phyloP scores from a whole-genome alignment of 768 basidiomycete genomes.

The Tricholoma hemisulphureum region DNA sequence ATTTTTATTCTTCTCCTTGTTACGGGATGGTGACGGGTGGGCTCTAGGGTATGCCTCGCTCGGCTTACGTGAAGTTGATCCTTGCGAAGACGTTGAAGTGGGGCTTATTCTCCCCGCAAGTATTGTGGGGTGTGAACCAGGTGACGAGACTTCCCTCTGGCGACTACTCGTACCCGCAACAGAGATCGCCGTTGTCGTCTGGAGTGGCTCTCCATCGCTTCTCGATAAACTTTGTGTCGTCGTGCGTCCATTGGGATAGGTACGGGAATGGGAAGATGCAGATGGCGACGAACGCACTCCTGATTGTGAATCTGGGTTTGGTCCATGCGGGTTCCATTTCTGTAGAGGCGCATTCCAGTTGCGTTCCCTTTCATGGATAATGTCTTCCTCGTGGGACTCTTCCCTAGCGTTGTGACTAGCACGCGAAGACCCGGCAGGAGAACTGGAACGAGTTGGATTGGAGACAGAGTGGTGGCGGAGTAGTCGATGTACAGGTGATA shows the following conservation, averaged over 20 bases:
- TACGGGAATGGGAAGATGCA: conserved; percentile 5
- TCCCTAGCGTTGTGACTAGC: conserved; percentile 29
- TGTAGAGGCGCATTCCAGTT: conserved; percentile 73
- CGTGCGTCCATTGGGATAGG: conserved; percentile 10
- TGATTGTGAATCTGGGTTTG: conserved; percentile 10
- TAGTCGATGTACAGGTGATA: conserved; percentile 16
- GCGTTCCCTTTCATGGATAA: conserved; percentile 49
- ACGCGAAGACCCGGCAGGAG: conserved; percentile 38
- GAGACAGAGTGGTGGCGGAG: conserved; percentile 32
- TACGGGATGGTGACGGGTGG: neutral
- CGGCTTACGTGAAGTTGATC: neutral
- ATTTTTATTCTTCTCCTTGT: neutral
- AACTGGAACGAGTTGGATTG: conserved; percentile 38
- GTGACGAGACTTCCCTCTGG: neutral
- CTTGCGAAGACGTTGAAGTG: neutral
- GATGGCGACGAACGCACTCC: conserved; percentile 13
- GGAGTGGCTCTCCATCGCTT: conserved; percentile 13
- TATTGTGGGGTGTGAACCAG: neutral
- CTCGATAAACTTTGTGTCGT: conserved; percentile 22
- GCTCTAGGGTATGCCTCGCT: neutral
- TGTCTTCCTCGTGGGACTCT: conserved; percentile 26
- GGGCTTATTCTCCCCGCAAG: neutral
- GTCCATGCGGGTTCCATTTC: conserved; percentile 40
- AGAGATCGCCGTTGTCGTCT: neutral
- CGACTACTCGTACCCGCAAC: neutral